A percentile compares a stretch with the other conserved stretches of the same genome.
These are phyloP conservation scores for Achaetomiella virescens DNA, from an alignment of 495 filamentous ascomycete species.

Conservation along the genomic window DNA sequence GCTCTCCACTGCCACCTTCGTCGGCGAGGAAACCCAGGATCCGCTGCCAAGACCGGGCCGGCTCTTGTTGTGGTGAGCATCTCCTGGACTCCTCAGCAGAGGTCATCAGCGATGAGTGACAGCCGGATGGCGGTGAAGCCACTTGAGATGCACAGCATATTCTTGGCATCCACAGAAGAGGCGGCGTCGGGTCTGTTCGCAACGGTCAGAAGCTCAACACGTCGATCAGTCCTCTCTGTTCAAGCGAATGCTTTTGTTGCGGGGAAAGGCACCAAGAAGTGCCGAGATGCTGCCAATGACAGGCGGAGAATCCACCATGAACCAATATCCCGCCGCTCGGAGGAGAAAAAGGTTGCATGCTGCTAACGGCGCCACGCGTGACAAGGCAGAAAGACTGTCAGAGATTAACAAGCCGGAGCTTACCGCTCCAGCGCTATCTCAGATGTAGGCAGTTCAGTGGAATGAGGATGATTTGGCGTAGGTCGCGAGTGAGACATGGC, in stretches of 20 bases:
- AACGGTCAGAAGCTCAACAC: neutral
- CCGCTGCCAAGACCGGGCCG: conserved; percentile 7
- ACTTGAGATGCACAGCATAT: conserved; percentile 1
- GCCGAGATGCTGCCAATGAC: conserved; percentile 5
- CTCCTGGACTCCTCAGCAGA: neutral
- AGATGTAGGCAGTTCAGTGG: neutral
- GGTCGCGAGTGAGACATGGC: neutral
- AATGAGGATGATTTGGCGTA: neutral
- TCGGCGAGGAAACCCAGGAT: conserved; percentile 1
- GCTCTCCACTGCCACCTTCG: conserved; percentile 15
- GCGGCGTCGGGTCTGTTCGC: neutral
- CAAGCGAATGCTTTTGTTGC: neutral
- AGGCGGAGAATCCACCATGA: neutral
- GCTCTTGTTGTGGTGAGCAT: neutral
- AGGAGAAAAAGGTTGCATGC: neutral
- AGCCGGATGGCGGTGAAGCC: conserved; percentile 13
- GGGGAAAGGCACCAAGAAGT: neutral
- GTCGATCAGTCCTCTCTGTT: neutral
- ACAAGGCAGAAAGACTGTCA: conserved; percentile 3
- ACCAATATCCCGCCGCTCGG: neutral
- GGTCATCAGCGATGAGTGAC: neutral
- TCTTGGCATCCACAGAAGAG: neutral
- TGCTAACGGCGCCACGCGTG: conserved; percentile 2
- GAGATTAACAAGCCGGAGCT: neutral
- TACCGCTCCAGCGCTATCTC: no score